Evolutionary conservation across 2,329 filamentous ascomycete species (phyloP).

Genomic region (Diaporthe sp.): DNA sequence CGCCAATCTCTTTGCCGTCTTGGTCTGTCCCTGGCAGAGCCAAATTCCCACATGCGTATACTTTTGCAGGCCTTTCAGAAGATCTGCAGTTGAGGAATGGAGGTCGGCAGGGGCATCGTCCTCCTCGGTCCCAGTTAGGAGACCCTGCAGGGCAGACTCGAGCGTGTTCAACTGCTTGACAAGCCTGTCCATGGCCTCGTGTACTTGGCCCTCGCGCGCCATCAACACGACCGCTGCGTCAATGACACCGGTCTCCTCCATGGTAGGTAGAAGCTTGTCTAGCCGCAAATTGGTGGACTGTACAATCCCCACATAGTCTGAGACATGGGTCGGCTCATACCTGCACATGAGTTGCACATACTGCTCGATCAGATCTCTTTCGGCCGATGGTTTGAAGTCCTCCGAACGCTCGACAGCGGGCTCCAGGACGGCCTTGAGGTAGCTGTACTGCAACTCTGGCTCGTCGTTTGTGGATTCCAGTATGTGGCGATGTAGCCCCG

Average conservation of each 20-base stretch:
- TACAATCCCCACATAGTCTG: slow-evolving; percentile 82
- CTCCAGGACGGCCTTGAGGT: slow-evolving; percentile 81
- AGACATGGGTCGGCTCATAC: slow-evolving; percentile 84
- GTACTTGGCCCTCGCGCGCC: slow-evolving; percentile 86
- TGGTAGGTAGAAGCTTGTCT: slow-evolving; percentile 82
- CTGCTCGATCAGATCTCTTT: slow-evolving; percentile 76
- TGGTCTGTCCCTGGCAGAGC: slow-evolving; percentile 90
- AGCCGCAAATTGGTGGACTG: slow-evolving; percentile 83
- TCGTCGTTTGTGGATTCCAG: slow-evolving; percentile 70
- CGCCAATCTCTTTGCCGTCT: slow-evolving; percentile 60
- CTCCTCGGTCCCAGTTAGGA: slow-evolving; percentile 72
- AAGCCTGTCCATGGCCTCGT: slow-evolving; percentile 85
- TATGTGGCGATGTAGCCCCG: slow-evolving; percentile 74
- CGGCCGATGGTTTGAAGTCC: slow-evolving; percentile 47
- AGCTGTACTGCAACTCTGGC: slow-evolving; percentile 76
- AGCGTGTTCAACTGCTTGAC: slow-evolving; percentile 84
- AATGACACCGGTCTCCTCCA: slow-evolving; percentile 90
- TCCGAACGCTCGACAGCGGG: slow-evolving; percentile 52
- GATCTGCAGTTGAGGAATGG: slow-evolving; percentile 75
- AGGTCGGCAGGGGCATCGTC: slow-evolving; percentile 64
- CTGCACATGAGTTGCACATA: slow-evolving; percentile 94
- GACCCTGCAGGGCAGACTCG: slow-evolving; percentile 79
- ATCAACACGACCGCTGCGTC: slow-evolving; percentile 94
- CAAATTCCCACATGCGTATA: slow-evolving; percentile 94
- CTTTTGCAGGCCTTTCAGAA: slow-evolving; percentile 84